A percentile compares a stretch with the other conserved stretches of the same genome.
phyloP scores from a whole-genome alignment of 2,329 filamentous ascomycete genomes.

The Chaetomiaceae sp. region DNA sequence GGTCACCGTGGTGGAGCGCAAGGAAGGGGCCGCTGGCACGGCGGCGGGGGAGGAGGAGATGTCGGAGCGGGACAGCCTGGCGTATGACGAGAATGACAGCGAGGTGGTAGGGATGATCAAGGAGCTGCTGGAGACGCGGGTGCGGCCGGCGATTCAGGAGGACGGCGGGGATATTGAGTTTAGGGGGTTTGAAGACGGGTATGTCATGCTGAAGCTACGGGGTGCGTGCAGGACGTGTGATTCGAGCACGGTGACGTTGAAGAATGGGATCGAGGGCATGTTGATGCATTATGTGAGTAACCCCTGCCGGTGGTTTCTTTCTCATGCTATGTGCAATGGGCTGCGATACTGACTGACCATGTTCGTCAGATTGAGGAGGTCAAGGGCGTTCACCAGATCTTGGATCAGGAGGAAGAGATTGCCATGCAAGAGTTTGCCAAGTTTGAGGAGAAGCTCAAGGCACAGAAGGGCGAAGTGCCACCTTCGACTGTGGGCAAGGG shows the following conservation, averaged over 20 bases:
- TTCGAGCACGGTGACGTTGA: slow-evolving; percentile 91
- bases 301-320: too few relatives aligned
- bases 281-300: slow-evolving; percentile 93
- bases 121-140: slow-evolving; percentile 90
- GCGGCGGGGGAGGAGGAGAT: slow-evolving; percentile 43
- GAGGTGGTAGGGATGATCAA: slow-evolving; percentile 99
- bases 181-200: slow-evolving; percentile 79
- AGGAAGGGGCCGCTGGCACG: slow-evolving; percentile 40
- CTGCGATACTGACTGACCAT: slow-evolving; percentile 1
- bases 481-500: slow-evolving; percentile 37
- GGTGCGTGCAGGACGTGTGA: slow-evolving; percentile 95
- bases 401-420: slow-evolving; percentile 89
- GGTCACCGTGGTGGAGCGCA: slow-evolving; percentile 57
- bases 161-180: slow-evolving; percentile 98
- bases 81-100: slow-evolving; percentile 83
- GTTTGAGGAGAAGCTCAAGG: slow-evolving; percentile 79
- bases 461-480: slow-evolving; percentile 45
- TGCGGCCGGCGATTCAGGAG: slow-evolving; percentile 92
- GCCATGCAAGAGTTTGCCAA: slow-evolving; percentile 83
- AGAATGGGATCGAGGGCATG: slow-evolving; percentile 98
- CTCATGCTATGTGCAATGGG: not conserved
- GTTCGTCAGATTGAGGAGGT: slow-evolving; percentile 89
- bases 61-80: slow-evolving; percentile 64
- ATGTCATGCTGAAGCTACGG: slow-evolving; percentile 80
- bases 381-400: slow-evolving; percentile 81